Base-by-base conservation (phyloP, 371 early-diverging fungal genomes). In the Mucor mucedo region DNA sequence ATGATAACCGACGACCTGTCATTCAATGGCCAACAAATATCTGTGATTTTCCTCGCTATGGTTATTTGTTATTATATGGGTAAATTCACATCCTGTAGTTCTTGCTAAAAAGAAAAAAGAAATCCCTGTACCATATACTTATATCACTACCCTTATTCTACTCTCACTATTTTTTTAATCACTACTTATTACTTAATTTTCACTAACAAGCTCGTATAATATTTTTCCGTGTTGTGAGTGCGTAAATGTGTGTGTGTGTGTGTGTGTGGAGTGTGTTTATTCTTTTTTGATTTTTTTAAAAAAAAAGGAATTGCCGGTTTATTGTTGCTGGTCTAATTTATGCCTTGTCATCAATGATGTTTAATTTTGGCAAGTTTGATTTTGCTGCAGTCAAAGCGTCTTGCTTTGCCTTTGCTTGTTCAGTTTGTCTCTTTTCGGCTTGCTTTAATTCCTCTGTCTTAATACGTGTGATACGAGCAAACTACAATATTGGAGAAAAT, bases 391-490 rank as follows among this genome's bases (percentile, higher is more conserved):
- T 72, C 39, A 78, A 77, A 16, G 82, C 79, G 50, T 77, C 81
- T 65, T 82, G 76, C 77, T 82, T 83, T 61, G 77, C 69, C 52
- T 76, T 70, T 32, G 67, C 71, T 21, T 73, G 74, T 58, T 76
- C 80, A 57, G 65, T 63, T 60, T 76, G 65, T 63, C 78, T 82
- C 75, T 82, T 76, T 67, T 85, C 79, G 63, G 83, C 81, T 63
- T 84, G 85, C 76, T 83, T 87, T 68, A 75, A 71, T 53, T 83
- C 76, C 61, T 87, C 87, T 27, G 83, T 71, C 66, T 87, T 85
- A 69, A 87, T 79, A 62, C 80, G 78, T 57, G 83, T 80, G 50
- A 82, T 78, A 69, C 85, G 87, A 44, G 61, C 66, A 60, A 53
- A 55, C 52, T 63, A 52, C 13, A 55, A 40, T 14, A 16, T n/a